Conservation (phyloP, 176 grass and related monocot species). For the Hsuehochloa calcarea region DNA sequence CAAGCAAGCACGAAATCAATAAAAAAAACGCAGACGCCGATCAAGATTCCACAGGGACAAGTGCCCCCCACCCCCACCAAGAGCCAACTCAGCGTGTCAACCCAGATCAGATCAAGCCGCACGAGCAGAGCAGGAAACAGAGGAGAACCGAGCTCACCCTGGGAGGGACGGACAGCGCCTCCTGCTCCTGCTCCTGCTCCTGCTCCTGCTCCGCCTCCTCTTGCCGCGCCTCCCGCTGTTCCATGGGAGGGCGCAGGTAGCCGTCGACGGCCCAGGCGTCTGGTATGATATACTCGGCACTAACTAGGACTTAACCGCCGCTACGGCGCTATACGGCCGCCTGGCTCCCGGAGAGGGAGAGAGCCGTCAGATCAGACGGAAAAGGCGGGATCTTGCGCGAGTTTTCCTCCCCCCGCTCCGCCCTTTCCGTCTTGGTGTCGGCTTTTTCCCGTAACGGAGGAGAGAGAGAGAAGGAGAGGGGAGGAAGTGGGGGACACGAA, state of each 20-base stretch:
- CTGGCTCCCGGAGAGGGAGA: background rate
- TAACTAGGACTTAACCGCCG: background rate
- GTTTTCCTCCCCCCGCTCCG: background rate
- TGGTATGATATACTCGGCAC: slow-evolving; percentile 27
- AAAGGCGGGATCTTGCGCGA: slow-evolving; percentile 34
- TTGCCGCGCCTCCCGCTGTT: slow-evolving; percentile 44
- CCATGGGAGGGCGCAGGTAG: slow-evolving; percentile 43
- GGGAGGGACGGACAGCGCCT: slow-evolving; percentile 26
- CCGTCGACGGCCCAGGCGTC: slow-evolving; percentile 17
- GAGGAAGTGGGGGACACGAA: background rate
- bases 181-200: slow-evolving; percentile 28
- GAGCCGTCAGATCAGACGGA: slow-evolving; percentile 43
- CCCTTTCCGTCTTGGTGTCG: slow-evolving; percentile 44
- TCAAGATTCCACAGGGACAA: background rate
- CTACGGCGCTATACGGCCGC: slow-evolving; percentile 8
- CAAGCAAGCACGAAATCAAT: background rate
- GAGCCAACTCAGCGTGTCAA: background rate
- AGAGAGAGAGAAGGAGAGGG: background rate
- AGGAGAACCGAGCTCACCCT: slow-evolving; percentile 30
- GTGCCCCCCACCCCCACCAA: background rate
- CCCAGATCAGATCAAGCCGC: slow-evolving; percentile 2
- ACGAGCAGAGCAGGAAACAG: background rate
- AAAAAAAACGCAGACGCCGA: background rate
- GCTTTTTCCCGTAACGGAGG: slow-evolving; percentile 36
- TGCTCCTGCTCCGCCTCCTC: slow-evolving; percentile 29